Evolutionary conservation across 2,329 filamentous ascomycete species (phyloP).

Genomic region (Lasiodiplodia gonubiensis): DNA sequence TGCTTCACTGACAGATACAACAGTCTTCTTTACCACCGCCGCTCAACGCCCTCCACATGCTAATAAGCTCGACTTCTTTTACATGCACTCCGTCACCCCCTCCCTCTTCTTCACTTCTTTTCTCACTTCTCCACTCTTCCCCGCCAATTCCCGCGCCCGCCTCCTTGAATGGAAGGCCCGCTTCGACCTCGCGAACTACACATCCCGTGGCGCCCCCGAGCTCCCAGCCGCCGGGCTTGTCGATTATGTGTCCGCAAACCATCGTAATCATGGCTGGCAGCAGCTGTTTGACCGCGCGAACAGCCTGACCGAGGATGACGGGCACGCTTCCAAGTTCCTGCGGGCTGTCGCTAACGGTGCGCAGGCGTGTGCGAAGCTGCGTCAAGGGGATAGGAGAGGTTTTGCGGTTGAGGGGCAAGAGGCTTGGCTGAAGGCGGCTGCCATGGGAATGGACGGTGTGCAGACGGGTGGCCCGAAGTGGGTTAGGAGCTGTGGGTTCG

Average conservation of each 20-base stretch:
- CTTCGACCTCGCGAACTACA: slow-evolving; percentile 75
- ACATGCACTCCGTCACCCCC: slow-evolving; percentile 77
- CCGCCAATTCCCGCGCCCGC: slow-evolving; percentile 65
- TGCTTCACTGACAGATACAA: not conserved
- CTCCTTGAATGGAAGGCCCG: slow-evolving; percentile 84
- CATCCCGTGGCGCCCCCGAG: slow-evolving; percentile 67
- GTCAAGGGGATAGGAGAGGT: not conserved
- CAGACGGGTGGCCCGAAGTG: slow-evolving; percentile 61
- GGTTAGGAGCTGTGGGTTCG: slow-evolving; percentile 67
- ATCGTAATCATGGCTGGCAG: slow-evolving; percentile 48
- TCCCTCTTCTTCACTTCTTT: slow-evolving; percentile 76
- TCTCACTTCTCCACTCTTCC: slow-evolving; percentile 64
- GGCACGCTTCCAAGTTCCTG: slow-evolving; percentile 78
- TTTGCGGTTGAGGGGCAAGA: slow-evolving; percentile 51
- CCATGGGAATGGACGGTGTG: slow-evolving; percentile 68
- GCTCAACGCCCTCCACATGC: slow-evolving; percentile 68
- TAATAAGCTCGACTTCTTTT: slow-evolving; percentile 82
- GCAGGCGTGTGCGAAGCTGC: slow-evolving; percentile 44
- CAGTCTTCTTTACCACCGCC: slow-evolving; percentile 63
- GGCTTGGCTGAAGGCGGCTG: slow-evolving; percentile 65
- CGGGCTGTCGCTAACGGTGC: slow-evolving; percentile 72
- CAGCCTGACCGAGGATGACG: slow-evolving; percentile 67
- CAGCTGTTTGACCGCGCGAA: slow-evolving; percentile 55
- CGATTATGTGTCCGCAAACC: not conserved
- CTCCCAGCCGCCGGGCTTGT: slow-evolving; percentile 53